Evolutionary conservation across 2,329 filamentous ascomycete species (phyloP).

Genomic region (Penicillium palitans): DNA sequence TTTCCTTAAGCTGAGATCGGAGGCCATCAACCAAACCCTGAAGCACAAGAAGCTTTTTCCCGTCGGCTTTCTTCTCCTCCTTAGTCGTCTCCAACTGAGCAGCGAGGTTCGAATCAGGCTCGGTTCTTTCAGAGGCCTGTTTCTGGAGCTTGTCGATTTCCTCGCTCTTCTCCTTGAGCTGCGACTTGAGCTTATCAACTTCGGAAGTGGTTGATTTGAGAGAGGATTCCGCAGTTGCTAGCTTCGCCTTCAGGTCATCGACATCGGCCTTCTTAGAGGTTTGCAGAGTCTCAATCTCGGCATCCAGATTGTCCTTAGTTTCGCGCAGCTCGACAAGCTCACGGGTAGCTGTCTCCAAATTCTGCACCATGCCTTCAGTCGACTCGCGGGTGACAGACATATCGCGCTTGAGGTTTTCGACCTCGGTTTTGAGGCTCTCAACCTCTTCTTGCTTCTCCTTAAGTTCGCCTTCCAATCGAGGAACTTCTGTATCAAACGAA

Average conservation of each 20-base stretch:
- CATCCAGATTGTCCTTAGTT: constrained; percentile 51
- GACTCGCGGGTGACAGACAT: constrained; percentile 71
- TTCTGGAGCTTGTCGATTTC: constrained; percentile 41
- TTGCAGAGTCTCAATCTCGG: constrained; percentile 49
- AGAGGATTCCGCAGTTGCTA: constrained; percentile 34
- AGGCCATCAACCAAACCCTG: constrained; percentile 58
- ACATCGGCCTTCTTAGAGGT: constrained; percentile 44
- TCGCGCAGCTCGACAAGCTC: constrained; percentile 61
- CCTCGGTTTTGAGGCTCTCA: constrained; percentile 66
- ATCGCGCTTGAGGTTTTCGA: constrained; percentile 68
- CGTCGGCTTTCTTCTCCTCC: constrained; percentile 41
- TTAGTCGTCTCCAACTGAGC: constrained; percentile 38
- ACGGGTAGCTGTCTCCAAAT: constrained; percentile 65
- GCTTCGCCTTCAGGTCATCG: constrained; percentile 43
- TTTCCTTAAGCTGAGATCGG: constrained; percentile 55
- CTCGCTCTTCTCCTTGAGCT: constrained; percentile 44
- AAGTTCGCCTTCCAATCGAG: constrained; percentile 74
- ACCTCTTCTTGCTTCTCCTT: constrained; percentile 70
- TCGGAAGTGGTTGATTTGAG: constrained; percentile 32
- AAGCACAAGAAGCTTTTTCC: constrained; percentile 57
- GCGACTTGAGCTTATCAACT: constrained; percentile 37
- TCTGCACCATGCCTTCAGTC: constrained; percentile 63
- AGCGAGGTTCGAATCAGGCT: constrained; percentile 28
- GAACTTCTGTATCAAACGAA: constrained; percentile 85
- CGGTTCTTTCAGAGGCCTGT: constrained; percentile 26